These are phyloP conservation scores for Hypoxylon rubiginosum DNA, from an alignment of 2,329 filamentous ascomycete species.

Conservation along the genomic window DNA sequence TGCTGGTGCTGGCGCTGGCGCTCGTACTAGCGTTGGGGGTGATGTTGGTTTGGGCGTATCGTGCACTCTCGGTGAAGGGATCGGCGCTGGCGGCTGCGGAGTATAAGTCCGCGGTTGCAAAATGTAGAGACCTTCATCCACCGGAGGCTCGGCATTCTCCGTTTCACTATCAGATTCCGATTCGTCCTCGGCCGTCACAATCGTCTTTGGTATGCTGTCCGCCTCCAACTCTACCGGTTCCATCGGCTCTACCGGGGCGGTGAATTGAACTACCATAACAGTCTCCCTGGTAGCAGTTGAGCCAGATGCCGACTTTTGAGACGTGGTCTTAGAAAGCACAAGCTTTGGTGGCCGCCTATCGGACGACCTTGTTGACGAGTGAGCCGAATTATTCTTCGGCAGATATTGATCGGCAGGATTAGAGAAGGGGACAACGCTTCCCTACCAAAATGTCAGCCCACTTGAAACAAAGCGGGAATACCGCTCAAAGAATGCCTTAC, in stretches of 20 bases:
- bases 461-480: slow-evolving; percentile 14
- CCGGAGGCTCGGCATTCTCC: slow-evolving; percentile 41
- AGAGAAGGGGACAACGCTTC: slow-evolving; percentile 50
- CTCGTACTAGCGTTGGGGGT: slow-evolving; percentile 39
- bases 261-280: slow-evolving; percentile 50
- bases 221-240: slow-evolving; percentile 39
- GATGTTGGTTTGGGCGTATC: slow-evolving; percentile 47
- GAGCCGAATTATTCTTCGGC: slow-evolving; percentile 38
- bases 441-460: slow-evolving; percentile 42
- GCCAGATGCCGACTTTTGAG: slow-evolving; percentile 40
- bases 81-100: slow-evolving; percentile 62
- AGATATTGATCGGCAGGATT: slow-evolving; percentile 39
- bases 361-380: slow-evolving; percentile 41
- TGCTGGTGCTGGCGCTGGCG: slow-evolving; percentile 48
- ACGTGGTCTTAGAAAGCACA: slow-evolving; percentile 43
- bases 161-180: slow-evolving; percentile 40
- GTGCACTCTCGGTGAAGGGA: slow-evolving; percentile 61
- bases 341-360: slow-evolving; percentile 41
- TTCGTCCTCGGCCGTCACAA: slow-evolving; percentile 39
- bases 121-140: slow-evolving; percentile 63
- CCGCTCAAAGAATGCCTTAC: slow-evolving; percentile 60
- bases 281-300: slow-evolving; percentile 47
- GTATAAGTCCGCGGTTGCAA: slow-evolving; percentile 71
- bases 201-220: slow-evolving; percentile 30
- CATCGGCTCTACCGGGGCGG: slow-evolving; percentile 40